phyloP scores from a whole-genome alignment of 2,329 filamentous ascomycete genomes.

The Hypoxylon sp. region DNA sequence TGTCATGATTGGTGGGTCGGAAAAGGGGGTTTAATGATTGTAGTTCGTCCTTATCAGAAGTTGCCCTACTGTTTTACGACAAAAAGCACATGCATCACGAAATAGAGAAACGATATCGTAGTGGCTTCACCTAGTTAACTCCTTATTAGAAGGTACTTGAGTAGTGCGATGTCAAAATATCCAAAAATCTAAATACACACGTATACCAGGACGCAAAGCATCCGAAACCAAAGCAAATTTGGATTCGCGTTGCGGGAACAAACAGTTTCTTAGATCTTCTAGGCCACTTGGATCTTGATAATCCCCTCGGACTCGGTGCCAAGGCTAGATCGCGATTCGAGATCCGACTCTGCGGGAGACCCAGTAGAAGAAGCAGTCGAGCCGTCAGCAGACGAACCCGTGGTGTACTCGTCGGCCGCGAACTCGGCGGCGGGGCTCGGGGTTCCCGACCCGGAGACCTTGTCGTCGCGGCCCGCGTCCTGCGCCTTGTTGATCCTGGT shows the following conservation, averaged over 20 bases:
- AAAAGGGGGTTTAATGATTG: slow-evolving; percentile 14
- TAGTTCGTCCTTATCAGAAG: slow-evolving; percentile 4
- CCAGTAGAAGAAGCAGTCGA: slow-evolving; percentile 15
- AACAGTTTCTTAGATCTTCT: not conserved
- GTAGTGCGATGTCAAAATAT: not conserved
- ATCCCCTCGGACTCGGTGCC: slow-evolving; percentile 11
- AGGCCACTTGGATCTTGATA: slow-evolving; percentile 19
- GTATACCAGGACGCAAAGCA: not conserved
- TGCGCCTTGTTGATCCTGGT: slow-evolving; percentile 31
- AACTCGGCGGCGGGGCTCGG: slow-evolving; percentile 17
- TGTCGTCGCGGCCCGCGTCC: slow-evolving; percentile 2
- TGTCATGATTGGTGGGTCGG: slow-evolving; percentile 13
- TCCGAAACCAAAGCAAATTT: not conserved
- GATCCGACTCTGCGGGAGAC: slow-evolving; percentile 34
- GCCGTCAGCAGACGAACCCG: slow-evolving; percentile 6
- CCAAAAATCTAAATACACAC: slow-evolving; percentile 1
- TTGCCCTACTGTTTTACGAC: not conserved
- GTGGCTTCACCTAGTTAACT: slow-evolving; percentile 1
- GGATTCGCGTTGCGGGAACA: not conserved
- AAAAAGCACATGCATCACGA: not conserved
- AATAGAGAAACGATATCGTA: slow-evolving; percentile 12
- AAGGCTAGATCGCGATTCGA: slow-evolving; percentile 40
- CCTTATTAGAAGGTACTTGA: not conserved
- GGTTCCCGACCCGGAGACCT: slow-evolving; percentile 10
- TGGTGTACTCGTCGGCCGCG: slow-evolving; percentile 9